Evolutionary conservation across 2,329 filamentous ascomycete genomes (phyloP).

Genomic region (Claviceps cyperi): DNA sequence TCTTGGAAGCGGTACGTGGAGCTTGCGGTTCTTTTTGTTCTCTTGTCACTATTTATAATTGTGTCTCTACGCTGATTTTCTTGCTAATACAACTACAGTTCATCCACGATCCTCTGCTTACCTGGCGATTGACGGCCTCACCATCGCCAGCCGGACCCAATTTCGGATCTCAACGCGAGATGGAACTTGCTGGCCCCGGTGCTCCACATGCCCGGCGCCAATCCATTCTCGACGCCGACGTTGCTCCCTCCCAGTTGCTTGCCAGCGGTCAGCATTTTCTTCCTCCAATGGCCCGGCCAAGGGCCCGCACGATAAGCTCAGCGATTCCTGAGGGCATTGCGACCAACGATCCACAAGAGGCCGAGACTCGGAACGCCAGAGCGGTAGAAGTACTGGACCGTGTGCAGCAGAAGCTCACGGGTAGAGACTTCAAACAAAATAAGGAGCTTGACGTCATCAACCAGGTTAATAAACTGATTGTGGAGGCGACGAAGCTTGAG

Average conservation of each 20-base stretch:
- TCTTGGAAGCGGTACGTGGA: slow-evolving; percentile 78
- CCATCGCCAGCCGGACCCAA: slow-evolving; percentile 51
- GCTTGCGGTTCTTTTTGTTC: background rate
- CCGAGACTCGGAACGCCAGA: slow-evolving; percentile 82
- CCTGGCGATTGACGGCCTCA: slow-evolving; percentile 70
- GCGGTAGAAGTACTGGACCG: slow-evolving; percentile 83
- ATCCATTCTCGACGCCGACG: slow-evolving; percentile 52
- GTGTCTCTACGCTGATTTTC: background rate
- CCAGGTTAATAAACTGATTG: slow-evolving; percentile 89
- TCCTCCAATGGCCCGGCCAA: slow-evolving; percentile 32
- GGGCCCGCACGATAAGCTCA: slow-evolving; percentile 47
- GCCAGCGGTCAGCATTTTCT: slow-evolving; percentile 30
- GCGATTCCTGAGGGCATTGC: slow-evolving; percentile 22
- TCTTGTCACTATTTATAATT: background rate
- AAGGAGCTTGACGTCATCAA: slow-evolving; percentile 74
- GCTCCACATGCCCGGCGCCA: slow-evolving; percentile 45
- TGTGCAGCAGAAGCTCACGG: slow-evolving; percentile 91
- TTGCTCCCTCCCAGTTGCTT: slow-evolving; percentile 44
- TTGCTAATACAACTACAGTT: slow-evolving; percentile 44
- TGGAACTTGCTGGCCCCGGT: slow-evolving; percentile 32
- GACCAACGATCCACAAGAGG: slow-evolving; percentile 29
- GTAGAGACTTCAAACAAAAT: slow-evolving; percentile 73
- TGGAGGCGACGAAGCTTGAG: slow-evolving; percentile 91
- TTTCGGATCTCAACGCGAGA: slow-evolving; percentile 47
- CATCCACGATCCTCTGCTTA: slow-evolving; percentile 97